Conservation (phyloP, 495 filamentous ascomycete species). For the Choiromyces venosus region DNA sequence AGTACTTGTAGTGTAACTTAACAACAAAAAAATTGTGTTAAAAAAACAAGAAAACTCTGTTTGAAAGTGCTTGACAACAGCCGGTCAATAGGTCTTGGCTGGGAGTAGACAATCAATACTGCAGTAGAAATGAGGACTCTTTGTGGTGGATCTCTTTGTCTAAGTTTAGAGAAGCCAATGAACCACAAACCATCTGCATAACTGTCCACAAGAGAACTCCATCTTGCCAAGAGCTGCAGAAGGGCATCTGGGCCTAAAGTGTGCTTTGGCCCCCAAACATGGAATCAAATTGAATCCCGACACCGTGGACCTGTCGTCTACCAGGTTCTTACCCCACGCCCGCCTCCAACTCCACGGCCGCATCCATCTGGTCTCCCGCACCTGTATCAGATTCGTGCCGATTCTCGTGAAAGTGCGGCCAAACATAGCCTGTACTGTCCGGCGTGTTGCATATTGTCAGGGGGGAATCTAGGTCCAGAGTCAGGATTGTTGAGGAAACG, state of each 20-base stretch:
- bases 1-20: neutral
- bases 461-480: neutral
- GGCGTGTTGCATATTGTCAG: neutral
- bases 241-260: neutral
- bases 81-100: neutral
- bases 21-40: neutral
- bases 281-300: slow-evolving; percentile 22
- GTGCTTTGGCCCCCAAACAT: slow-evolving; percentile 1
- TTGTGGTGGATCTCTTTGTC: neutral
- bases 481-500: neutral
- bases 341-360: slow-evolving; percentile 30
- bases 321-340: slow-evolving; percentile 37
- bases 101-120: neutral
- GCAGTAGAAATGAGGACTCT: neutral
- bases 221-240: slow-evolving; percentile 1
- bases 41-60: neutral
- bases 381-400: neutral
- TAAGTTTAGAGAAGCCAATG: neutral
- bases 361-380: slow-evolving; percentile 34
- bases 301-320: slow-evolving; percentile 33
- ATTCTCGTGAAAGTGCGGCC: neutral
- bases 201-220: neutral
- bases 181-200: neutral
- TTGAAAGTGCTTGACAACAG: neutral
- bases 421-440: neutral